Evolutionary conservation across 805 yeast genomes (phyloP).

Genomic region (Vanderwaltozyma tropicalis): DNA sequence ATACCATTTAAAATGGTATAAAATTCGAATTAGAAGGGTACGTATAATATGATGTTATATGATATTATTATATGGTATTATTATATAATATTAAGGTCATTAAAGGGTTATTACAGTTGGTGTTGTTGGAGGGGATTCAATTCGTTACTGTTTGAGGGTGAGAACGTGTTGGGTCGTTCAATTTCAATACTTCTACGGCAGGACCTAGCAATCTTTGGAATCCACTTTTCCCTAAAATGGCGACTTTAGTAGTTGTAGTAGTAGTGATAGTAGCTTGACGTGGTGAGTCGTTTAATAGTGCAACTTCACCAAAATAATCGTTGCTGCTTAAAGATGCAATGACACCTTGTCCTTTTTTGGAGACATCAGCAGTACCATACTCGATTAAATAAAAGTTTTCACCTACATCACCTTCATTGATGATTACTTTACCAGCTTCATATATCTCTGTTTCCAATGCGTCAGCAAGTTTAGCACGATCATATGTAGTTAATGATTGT

Average conservation of each 20-base stretch:
- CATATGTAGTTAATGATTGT: constrained; percentile 59
- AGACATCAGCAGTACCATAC: constrained; percentile 72
- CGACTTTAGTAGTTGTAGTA: constrained; percentile 64
- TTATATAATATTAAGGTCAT: too few relatives aligned
- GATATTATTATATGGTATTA: too few relatives aligned
- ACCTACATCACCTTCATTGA: constrained; percentile 78
- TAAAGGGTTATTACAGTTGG: too few relatives aligned
- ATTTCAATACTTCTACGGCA: constrained; percentile 76
- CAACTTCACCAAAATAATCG: constrained; percentile 94
- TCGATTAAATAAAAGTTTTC: constrained; percentile 67
- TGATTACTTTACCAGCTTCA: constrained; percentile 60
- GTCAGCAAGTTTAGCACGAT: constrained; percentile 86
- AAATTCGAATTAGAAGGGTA: too few relatives aligned
- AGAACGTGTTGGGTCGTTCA: constrained; percentile 59
- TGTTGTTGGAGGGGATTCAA: too few relatives aligned
- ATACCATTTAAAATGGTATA: too few relatives aligned
- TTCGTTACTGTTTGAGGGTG: not conserved
- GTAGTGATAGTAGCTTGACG: constrained; percentile 91
- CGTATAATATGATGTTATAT: too few relatives aligned
- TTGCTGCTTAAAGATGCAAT: constrained; percentile 62
- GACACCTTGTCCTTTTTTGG: constrained; percentile 47
- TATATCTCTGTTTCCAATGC: constrained; percentile 74
- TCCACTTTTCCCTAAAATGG: constrained; percentile 81
- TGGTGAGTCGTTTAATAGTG: constrained; percentile 81
- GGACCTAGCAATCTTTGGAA: constrained; percentile 92